Conservation (phyloP, 2,329 filamentous ascomycete genomes). For the Colletotrichum sp. region DNA sequence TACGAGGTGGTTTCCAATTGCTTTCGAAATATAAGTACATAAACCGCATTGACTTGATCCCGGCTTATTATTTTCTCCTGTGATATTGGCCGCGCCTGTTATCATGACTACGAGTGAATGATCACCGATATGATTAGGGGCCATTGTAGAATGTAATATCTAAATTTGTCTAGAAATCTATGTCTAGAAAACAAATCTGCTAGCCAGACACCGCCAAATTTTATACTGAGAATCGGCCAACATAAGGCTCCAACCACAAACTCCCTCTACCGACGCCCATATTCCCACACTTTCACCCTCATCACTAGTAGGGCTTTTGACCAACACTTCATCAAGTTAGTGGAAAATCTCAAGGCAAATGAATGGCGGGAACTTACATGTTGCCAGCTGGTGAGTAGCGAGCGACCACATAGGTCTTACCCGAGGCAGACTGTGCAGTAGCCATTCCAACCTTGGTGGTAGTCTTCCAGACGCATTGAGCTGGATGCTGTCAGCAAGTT, state of each 20-base stretch:
- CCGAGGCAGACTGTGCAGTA: conserved; percentile 27
- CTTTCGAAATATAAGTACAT: not conserved
- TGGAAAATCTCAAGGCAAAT: not conserved
- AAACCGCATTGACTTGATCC: not conserved
- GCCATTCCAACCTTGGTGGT: conserved; percentile 35
- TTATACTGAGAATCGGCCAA: not conserved
- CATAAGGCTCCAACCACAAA: not conserved
- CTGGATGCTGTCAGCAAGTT: not conserved
- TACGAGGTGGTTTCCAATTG: not conserved
- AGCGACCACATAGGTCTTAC: conserved; percentile 33
- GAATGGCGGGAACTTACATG: not conserved
- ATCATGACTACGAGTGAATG: not conserved
- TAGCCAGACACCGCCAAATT: not conserved
- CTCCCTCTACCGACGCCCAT: not conserved
- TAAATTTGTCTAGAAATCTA: not conserved
- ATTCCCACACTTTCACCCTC: not conserved
- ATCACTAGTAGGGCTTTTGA: not conserved
- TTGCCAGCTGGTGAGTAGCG: conserved; percentile 37
- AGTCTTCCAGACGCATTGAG: conserved; percentile 33
- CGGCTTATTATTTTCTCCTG: not conserved
- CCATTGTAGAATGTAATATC: not conserved
- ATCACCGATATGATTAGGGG: not conserved
- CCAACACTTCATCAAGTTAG: not conserved
- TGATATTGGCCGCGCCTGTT: not conserved
- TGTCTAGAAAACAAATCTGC: not conserved